Percentiles rank a stretch among this genome's conserved stretches.
These are phyloP conservation scores for Seiridium unicorne DNA, from an alignment of 2,329 filamentous ascomycete species.

Conservation along the genomic window DNA sequence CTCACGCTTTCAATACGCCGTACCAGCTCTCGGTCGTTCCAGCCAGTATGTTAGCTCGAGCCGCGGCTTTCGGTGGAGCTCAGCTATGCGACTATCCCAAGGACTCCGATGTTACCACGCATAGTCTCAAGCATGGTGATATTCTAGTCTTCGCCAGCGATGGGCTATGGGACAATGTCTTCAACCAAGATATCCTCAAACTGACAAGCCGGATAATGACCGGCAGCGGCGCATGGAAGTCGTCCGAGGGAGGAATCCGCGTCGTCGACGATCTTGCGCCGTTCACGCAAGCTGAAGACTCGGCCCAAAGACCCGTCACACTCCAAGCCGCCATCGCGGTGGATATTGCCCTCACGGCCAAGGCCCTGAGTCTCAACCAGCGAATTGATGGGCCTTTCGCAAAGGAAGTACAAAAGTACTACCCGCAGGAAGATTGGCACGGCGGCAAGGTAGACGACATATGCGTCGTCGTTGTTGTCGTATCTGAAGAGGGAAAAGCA, in stretches of 20 bases:
- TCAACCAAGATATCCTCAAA: constrained; percentile 82
- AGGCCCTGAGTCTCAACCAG: constrained; percentile 77
- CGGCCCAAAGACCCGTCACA: constrained; percentile 37
- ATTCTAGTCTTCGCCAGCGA: constrained; percentile 93
- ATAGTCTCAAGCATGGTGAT: constrained; percentile 82
- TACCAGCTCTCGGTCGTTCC: constrained; percentile 92
- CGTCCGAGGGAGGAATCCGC: constrained; percentile 58
- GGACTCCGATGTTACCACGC: constrained; percentile 77
- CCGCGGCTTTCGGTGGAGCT: constrained; percentile 78
- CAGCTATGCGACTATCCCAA: constrained; percentile 80
- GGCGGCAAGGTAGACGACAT: constrained; percentile 98
- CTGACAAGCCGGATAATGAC: constrained; percentile 79
- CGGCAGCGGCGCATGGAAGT: constrained; percentile 70
- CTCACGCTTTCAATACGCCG: constrained; percentile 96
- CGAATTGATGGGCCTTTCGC: constrained; percentile 90
- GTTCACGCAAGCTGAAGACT: constrained; percentile 39
- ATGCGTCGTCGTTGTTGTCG: constrained; percentile 77
- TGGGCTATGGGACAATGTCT: constrained; percentile 94
- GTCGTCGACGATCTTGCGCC: constrained; percentile 59
- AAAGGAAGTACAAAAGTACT: constrained; percentile 86
- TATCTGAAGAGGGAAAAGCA: constrained; percentile 57
- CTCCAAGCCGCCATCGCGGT: constrained; percentile 78
- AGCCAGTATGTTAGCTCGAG: constrained; percentile 72
- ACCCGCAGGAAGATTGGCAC: constrained; percentile 80
- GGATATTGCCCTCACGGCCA: constrained; percentile 78